phyloP scores from a whole-genome alignment of 1,284 basidiomycete genomes.

The Microstroma glucosiphilum region DNA sequence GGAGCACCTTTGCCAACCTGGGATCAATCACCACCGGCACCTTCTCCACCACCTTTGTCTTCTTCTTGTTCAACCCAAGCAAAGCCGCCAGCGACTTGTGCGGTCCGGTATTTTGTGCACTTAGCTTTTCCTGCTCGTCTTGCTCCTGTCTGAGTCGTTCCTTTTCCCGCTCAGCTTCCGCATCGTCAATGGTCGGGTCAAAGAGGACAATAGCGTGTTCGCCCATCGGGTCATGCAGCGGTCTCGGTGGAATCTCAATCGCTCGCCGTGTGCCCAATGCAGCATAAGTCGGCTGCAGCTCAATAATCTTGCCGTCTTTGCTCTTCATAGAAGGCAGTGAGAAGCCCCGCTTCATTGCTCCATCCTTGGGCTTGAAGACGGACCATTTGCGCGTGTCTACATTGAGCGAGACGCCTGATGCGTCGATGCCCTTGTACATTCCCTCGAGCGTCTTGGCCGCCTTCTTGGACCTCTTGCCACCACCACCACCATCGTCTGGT shows the following conservation, averaged over 20 bases:
- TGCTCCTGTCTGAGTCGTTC: background rate
- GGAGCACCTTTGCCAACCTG: slow-evolving; percentile 61
- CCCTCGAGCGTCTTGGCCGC: slow-evolving; percentile 31
- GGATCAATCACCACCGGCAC: slow-evolving; percentile 98
- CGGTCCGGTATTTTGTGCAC: slow-evolving; percentile 55
- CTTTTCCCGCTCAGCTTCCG: slow-evolving; percentile 34
- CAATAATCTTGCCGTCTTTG: slow-evolving; percentile 67
- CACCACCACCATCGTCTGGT: slow-evolving; percentile 20
- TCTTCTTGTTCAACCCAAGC: slow-evolving; percentile 59
- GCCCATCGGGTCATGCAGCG: slow-evolving; percentile 91
- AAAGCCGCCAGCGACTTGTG: slow-evolving; percentile 84
- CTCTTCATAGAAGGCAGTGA: slow-evolving; percentile 78
- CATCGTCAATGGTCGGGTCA: slow-evolving; percentile 84
- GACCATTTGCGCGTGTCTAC: slow-evolving; percentile 41
- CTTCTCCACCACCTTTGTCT: slow-evolving; percentile 57
- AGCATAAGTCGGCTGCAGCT: slow-evolving; percentile 63
- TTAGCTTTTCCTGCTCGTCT: background rate
- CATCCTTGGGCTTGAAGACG: slow-evolving; percentile 35
- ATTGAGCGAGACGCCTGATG: slow-evolving; percentile 43
- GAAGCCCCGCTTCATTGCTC: slow-evolving; percentile 57
- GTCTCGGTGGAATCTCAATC: slow-evolving; percentile 76
- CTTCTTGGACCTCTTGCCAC: slow-evolving; percentile 13
- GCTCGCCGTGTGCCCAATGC: slow-evolving; percentile 81
- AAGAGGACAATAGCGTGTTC: slow-evolving; percentile 96
- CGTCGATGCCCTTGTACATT: slow-evolving; percentile 46